Conservation (phyloP, 2,329 filamentous ascomycete species). For the Ascochyta viciae-villosae region DNA sequence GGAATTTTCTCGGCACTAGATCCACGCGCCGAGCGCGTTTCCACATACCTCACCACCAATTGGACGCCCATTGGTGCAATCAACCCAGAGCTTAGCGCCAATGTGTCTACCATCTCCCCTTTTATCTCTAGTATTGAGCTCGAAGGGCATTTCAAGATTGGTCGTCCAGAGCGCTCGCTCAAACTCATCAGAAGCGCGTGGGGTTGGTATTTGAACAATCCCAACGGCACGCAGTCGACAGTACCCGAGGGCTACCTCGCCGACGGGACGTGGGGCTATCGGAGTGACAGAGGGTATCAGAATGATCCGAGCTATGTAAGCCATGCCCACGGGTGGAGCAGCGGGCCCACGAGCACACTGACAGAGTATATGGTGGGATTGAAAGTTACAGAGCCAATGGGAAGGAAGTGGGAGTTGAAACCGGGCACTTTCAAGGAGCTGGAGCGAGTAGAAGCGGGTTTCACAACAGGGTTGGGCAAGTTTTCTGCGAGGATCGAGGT, state of each 20-base stretch:
- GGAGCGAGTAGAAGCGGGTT: conserved; percentile 3
- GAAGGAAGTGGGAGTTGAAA: conserved; percentile 53
- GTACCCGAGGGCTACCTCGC: conserved; percentile 65
- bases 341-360: conserved; percentile 39
- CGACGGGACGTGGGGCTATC: conserved; percentile 66
- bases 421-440: conserved; percentile 32
- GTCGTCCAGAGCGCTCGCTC: conserved; percentile 59
- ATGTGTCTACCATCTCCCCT: conserved; percentile 56
- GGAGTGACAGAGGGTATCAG: conserved; percentile 59
- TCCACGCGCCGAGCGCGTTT: conserved; percentile 51
- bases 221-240: conserved; percentile 65
- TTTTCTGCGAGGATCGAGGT: conserved; percentile 1
- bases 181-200: conserved; percentile 63
- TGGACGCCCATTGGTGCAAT: conserved; percentile 65
- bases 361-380: conserved; percentile 56
- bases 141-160: conserved; percentile 61
- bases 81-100: conserved; percentile 63
- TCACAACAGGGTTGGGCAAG: conserved; percentile 1
- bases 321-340: conserved; percentile 54
- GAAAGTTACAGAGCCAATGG: conserved; percentile 49
- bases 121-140: conserved; percentile 68
- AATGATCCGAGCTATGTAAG: conserved; percentile 55
- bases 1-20: conserved; percentile 49
- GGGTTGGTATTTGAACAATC: conserved; percentile 67
- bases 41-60: conserved; percentile 56